Conservation (phyloP, 2,329 filamentous ascomycete species). For the Colletotrichum zoysiae region DNA sequence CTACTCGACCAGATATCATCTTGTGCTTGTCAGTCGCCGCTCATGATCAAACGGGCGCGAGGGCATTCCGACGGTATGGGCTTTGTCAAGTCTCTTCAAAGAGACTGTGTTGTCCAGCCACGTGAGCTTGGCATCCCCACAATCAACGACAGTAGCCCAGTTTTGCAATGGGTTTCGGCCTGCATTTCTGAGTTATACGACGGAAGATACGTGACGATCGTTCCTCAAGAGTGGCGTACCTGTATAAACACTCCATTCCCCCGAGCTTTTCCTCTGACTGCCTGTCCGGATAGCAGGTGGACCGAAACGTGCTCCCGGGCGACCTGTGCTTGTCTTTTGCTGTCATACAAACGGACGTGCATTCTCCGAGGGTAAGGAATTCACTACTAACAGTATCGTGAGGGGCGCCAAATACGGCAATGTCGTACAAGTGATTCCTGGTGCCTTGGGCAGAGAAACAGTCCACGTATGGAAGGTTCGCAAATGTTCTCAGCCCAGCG, state of each 20-base stretch:
- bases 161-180: conserved; percentile 39
- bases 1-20: conserved; percentile 50
- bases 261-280: conserved; percentile 43
- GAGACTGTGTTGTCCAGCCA: conserved; percentile 83
- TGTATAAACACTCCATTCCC: conserved; percentile 47
- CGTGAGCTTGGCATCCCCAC: conserved; percentile 82
- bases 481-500: conserved; percentile 45
- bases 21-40: conserved; percentile 39
- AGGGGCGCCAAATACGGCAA: conserved; percentile 48
- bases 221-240: conserved; percentile 33
- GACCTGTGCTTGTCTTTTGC: conserved; percentile 44
- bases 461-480: conserved; percentile 45
- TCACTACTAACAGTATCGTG: conserved; percentile 46
- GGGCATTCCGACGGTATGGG: conserved; percentile 60
- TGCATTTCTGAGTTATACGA: conserved; percentile 31
- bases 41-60: neutral
- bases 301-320: conserved; percentile 48
- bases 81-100: conserved; percentile 79
- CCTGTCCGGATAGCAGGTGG: conserved; percentile 47
- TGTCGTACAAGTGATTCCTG: conserved; percentile 43
- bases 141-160: conserved; percentile 71
- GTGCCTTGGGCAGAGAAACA: conserved; percentile 44
- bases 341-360: neutral
- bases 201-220: no score
- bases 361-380: neutral